These are phyloP conservation scores for Carpinus viminea DNA, from an alignment of 306 rosid species.

Conservation along the genomic window DNA sequence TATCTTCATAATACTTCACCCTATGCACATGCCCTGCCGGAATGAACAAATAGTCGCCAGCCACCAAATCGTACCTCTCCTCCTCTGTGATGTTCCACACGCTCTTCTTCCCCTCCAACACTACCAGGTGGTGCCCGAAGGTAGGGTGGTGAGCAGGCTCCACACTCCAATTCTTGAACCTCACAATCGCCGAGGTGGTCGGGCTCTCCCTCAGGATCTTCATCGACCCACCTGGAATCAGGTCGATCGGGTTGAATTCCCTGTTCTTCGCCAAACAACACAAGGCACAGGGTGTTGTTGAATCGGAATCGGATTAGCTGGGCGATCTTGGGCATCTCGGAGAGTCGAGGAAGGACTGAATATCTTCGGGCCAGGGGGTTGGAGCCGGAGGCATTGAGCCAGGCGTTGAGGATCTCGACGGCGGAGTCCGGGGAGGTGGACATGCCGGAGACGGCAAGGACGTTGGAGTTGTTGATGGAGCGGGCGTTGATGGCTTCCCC, in stretches of 20 bases:
- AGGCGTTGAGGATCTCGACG: conserved; percentile 55
- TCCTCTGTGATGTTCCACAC: conserved; percentile 80
- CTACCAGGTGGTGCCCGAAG: conserved; percentile 84
- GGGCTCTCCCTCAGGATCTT: conserved; percentile 78
- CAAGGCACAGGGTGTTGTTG: conserved; percentile 44
- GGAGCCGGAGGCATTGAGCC: conserved; percentile 67
- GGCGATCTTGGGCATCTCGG: conserved; percentile 67
- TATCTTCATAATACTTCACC: conserved; percentile 70
- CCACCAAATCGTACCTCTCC: conserved; percentile 62
- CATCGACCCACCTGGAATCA: conserved; percentile 85
- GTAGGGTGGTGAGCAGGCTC: conserved; percentile 94
- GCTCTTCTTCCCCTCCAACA: conserved; percentile 69
- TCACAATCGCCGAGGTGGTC: conserved; percentile 76
- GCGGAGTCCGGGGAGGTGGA: no score
- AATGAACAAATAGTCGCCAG: conserved; percentile 76
- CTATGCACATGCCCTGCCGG: conserved; percentile 80
- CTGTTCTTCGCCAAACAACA: conserved; percentile 68
- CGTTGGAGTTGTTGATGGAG: no score
- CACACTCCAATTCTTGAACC: conserved; percentile 78
- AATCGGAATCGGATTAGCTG: not conserved
- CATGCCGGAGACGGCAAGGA: no score
- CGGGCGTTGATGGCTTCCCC: no score
- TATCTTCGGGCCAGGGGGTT: conserved; percentile 68
- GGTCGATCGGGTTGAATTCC: conserved; percentile 60
- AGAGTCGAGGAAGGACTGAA: conserved; percentile 56